A percentile compares a stretch with the other conserved stretches of the same genome.
Evolutionary conservation across 805 yeast species (phyloP).

Genomic region (Kuraishia hungarica): DNA sequence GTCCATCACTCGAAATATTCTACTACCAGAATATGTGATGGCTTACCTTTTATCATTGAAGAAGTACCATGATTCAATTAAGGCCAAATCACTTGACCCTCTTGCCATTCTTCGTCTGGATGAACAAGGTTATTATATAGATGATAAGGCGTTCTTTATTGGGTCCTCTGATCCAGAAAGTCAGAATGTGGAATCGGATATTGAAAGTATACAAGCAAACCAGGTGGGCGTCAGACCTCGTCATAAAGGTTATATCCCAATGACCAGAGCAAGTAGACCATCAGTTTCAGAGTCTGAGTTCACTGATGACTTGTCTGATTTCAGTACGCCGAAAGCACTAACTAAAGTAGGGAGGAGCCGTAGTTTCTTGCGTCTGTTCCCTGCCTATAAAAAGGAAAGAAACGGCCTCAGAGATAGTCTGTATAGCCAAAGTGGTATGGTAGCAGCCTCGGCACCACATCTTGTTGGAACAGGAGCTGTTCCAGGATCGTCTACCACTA

Average conservation of each 20-base stretch:
- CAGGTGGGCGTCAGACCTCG: neutral
- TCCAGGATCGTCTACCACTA: neutral
- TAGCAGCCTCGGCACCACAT: neutral
- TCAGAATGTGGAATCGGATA: neutral
- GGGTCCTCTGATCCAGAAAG: neutral
- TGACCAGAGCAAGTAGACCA: neutral
- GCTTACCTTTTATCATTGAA: neutral
- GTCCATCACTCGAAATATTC: neutral
- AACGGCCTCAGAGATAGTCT: neutral
- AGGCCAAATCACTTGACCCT: neutral
- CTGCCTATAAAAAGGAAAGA: neutral
- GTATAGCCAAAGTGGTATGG: neutral
- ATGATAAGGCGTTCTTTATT: neutral
- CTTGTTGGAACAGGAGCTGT: neutral
- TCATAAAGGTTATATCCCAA: neutral
- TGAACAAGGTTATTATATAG: neutral
- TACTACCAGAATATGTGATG: neutral
- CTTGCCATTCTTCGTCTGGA: neutral
- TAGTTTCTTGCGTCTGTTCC: neutral
- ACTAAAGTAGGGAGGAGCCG: neutral
- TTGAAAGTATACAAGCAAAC: neutral
- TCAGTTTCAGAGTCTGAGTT: neutral
- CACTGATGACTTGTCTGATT: neutral
- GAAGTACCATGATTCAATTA: neutral
- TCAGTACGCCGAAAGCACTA: conserved; percentile 1